A percentile compares a stretch with the other conserved stretches of the same genome.
Conservation (phyloP, 1,284 basidiomycete species). For the Mycena citricolor region DNA sequence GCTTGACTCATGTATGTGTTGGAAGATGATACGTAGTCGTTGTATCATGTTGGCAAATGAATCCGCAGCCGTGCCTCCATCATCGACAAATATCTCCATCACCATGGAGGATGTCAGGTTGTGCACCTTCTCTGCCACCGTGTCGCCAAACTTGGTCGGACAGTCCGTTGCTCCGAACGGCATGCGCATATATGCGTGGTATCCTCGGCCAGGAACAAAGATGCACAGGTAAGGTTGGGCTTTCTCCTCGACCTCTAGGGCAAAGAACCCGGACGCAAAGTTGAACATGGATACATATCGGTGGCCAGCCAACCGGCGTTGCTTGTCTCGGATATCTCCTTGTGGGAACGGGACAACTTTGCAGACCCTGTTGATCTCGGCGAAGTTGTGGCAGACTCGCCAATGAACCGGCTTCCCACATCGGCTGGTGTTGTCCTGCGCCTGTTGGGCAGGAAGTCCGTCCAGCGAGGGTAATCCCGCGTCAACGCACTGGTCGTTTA, state of each 20-base stretch:
- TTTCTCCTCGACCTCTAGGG: slow-evolving; percentile 28
- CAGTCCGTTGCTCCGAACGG: slow-evolving; percentile 43
- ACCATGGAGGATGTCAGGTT: slow-evolving; percentile 9
- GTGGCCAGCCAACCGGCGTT: slow-evolving; percentile 33
- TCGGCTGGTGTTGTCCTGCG: slow-evolving; percentile 16
- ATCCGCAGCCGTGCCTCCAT: slow-evolving; percentile 30
- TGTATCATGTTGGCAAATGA: slow-evolving; percentile 26
- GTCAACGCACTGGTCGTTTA: slow-evolving; percentile 21
- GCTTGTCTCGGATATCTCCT: slow-evolving; percentile 36
- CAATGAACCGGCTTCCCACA: too few species aligned
- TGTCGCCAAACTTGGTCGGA: slow-evolving; percentile 37
- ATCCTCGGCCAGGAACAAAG: slow-evolving; percentile 40
- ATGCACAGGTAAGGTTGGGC: slow-evolving; percentile 36
- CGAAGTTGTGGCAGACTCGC: slow-evolving; percentile 36
- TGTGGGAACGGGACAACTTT: slow-evolving; percentile 32
- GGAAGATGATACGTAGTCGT: slow-evolving; percentile 26
- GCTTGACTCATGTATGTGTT: slow-evolving; percentile 22
- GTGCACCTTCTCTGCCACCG: slow-evolving; percentile 5
- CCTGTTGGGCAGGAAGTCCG: slow-evolving; percentile 16
- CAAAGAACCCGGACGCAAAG: slow-evolving; percentile 35
- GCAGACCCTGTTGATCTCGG: slow-evolving; percentile 22
- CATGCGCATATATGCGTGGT: slow-evolving; percentile 36
- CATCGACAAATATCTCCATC: slow-evolving; percentile 36
- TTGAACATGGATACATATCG: slow-evolving; percentile 33
- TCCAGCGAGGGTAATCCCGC: slow-evolving; percentile 24